Evolutionary conservation across 306 rosid genomes (phyloP), one percentile per base, ranked within the genome.

Genomic region (Carpinus fangiana): DNA sequence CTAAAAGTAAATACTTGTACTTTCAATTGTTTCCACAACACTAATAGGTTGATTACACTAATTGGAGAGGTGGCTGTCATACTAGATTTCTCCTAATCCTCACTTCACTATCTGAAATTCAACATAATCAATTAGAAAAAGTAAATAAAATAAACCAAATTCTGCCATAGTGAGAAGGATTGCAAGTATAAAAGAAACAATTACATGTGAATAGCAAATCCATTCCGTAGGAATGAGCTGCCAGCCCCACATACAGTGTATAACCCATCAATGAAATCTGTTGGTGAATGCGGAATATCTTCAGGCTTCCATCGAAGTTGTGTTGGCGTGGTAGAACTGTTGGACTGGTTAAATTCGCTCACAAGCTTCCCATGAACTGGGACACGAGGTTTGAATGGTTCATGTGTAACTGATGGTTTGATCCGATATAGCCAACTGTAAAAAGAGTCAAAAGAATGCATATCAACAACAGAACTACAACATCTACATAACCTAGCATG

Each of bases 351-450:
- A 83, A 94, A 94, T 81, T 92, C 97, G 36, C 93, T 86, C 72
- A 92, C 71, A 12, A 94, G 84, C 61, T 74, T 89, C 64, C 56
- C 84, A 53, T 88, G 86, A 26, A 21, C 36, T 2, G 93, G 91
- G 31, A 77, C 82, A 50, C 93, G 91, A 7, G 88, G 83, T 85
- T 79, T 79, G 72, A 94, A 94, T 60, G 98, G 98, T 79, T 90
- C 90, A 21, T 94, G 98, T 8, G 98, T 94, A 61, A 94, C 98
- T 59, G 98, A 94, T 2, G 98, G 98, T 79, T 90, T 92, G 71
- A 94, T 79, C 81, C 97, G 93, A 80, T 94, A 94, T 12, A 94
- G 74, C 98, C 98, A 93, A 83, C 93, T 92, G 78, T 69, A 45
- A 61, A 68, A 21, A 1, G n/a, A 11, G 51, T 59, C 2, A n/a